Conservation (phyloP, 2,329 filamentous ascomycete species). For the Dendrostoma leiphaemia region DNA sequence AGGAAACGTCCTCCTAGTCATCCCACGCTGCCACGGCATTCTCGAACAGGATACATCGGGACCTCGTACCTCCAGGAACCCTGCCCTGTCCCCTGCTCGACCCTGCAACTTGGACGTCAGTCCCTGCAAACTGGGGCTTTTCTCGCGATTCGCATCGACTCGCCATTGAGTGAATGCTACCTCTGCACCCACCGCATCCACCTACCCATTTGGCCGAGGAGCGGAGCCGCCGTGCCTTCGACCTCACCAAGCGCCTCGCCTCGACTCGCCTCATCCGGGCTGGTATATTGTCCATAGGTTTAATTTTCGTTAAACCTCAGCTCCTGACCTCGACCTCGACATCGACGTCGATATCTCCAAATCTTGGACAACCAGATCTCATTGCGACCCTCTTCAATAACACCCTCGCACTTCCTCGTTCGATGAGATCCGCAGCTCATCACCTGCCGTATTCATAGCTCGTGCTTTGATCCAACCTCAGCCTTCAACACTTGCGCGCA, state of each 20-base stretch:
- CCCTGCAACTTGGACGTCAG: slow-evolving; percentile 4
- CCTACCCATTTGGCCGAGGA: slow-evolving; percentile 1
- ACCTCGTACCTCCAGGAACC: not conserved
- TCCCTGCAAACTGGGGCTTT: not conserved
- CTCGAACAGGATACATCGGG: not conserved
- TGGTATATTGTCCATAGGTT: no score
- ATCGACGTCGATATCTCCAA: not conserved
- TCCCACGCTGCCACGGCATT: not conserved
- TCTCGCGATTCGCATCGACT: not conserved
- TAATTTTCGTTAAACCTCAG: no score
- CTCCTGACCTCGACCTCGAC: not conserved
- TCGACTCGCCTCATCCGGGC: no score
- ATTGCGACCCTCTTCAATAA: not conserved
- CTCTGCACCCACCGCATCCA: not conserved
- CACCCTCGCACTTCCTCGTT: no score
- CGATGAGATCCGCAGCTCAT: not conserved
- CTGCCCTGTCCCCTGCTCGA: not conserved
- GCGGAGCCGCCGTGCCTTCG: not conserved
- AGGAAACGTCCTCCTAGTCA: not conserved
- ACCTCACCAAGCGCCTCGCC: not conserved
- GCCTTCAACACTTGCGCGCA: slow-evolving; percentile 4
- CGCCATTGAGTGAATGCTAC: not conserved
- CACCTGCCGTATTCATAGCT: not conserved
- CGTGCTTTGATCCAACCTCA: not conserved
- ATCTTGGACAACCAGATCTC: no score